A percentile compares a stretch with the other conserved stretches of the same genome.
Evolutionary conservation across 768 basidiomycete genomes (phyloP).

Genomic region (Fomitopsis pulvina): DNA sequence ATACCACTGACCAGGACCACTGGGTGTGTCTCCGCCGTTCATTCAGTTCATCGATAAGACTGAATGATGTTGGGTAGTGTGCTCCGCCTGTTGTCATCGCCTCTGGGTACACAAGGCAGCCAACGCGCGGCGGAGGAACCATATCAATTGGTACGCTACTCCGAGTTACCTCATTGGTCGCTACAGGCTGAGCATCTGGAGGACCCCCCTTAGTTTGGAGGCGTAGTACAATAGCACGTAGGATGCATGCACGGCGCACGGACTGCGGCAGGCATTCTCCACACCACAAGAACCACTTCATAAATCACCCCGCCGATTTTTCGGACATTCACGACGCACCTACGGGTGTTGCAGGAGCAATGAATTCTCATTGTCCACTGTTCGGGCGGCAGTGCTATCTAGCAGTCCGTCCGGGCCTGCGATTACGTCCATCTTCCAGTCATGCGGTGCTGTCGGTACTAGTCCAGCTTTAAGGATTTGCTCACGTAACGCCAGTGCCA

Average conservation of each 20-base stretch:
- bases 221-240: slow-evolving; percentile 11
- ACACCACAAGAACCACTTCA: background rate
- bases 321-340: slow-evolving; percentile 1
- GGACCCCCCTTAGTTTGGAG: slow-evolving; percentile 9
- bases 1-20: slow-evolving; percentile 32
- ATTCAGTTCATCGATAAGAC: slow-evolving; percentile 6
- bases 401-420: slow-evolving; percentile 41
- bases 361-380: background rate
- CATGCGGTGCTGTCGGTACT: slow-evolving; percentile 49
- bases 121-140: slow-evolving; percentile 16
- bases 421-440: slow-evolving; percentile 61
- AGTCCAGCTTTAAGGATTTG: slow-evolving; percentile 47
- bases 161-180: background rate
- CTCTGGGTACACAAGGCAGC: slow-evolving; percentile 18
- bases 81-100: slow-evolving; percentile 34
- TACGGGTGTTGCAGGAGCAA: background rate
- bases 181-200: background rate
- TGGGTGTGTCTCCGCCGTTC: slow-evolving; percentile 28
- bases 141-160: slow-evolving; percentile 22
- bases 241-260: background rate
- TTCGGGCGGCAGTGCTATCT: background rate
- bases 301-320: slow-evolving; percentile 5
- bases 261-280: background rate
- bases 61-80: slow-evolving; percentile 24
- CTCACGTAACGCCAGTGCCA: slow-evolving; percentile 59